phyloP scores from a whole-genome alignment of 2,329 filamentous ascomycete genomes.

The Aplosporella prunicola region DNA sequence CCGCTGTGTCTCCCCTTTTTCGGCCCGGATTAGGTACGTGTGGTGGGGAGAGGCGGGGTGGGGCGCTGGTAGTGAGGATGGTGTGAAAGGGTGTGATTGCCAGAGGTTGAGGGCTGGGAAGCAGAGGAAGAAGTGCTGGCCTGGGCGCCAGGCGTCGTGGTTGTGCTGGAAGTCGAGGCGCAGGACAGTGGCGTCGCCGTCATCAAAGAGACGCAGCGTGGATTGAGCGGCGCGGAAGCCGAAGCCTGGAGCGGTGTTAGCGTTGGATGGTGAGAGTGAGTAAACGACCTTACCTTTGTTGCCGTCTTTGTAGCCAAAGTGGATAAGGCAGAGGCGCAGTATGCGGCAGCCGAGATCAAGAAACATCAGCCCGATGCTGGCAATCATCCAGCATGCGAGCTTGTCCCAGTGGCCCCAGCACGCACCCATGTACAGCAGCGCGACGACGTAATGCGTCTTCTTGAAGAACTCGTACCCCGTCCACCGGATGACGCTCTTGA shows the following conservation, averaged over 20 bases:
- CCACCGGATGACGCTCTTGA: slow-evolving; percentile 48
- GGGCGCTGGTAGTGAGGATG: slow-evolving; percentile 45
- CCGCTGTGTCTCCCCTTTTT: slow-evolving; percentile 24
- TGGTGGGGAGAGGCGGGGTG: slow-evolving; percentile 19
- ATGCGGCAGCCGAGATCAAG: slow-evolving; percentile 54
- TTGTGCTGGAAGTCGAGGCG: slow-evolving; percentile 56
- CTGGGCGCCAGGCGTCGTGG: slow-evolving; percentile 53
- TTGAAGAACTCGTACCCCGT: slow-evolving; percentile 73
- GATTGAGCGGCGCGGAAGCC: slow-evolving; percentile 49
- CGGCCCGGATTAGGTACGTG: slow-evolving; percentile 27
- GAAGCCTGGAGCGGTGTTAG: slow-evolving; percentile 22
- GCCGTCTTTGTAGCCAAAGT: slow-evolving; percentile 44
- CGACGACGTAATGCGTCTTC: slow-evolving; percentile 63
- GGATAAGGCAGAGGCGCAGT: slow-evolving; percentile 49
- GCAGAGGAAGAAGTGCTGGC: slow-evolving; percentile 63
- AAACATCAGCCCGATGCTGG: slow-evolving; percentile 55
- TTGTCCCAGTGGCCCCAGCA: slow-evolving; percentile 67
- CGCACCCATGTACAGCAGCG: slow-evolving; percentile 64
- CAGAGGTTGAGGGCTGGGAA: slow-evolving; percentile 58
- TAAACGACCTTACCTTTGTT: slow-evolving; percentile 19
- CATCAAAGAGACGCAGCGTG: slow-evolving; percentile 40
- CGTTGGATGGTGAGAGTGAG: slow-evolving; percentile 6
- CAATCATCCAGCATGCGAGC: slow-evolving; percentile 59
- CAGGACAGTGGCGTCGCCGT: slow-evolving; percentile 45
- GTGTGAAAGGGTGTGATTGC: slow-evolving; percentile 65